Evolutionary conservation across 495 filamentous ascomycete genomes (phyloP), one percentile per base, ranked within the genome.

Genomic region (Penicillium silybi): DNA sequence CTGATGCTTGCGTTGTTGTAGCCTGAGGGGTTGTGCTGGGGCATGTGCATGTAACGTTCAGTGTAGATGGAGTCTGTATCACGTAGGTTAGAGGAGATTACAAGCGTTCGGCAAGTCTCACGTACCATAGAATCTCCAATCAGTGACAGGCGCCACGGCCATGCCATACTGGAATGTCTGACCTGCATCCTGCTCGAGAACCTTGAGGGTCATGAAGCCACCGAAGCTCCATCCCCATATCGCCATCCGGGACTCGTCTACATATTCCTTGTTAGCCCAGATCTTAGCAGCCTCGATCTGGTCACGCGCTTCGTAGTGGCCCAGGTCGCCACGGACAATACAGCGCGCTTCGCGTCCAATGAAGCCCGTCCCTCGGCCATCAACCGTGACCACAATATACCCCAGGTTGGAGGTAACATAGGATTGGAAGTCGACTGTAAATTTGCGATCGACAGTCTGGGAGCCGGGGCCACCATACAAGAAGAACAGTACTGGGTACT

Each of bases 191-290:
- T 83, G 78, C 71, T 98, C 93, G 2, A 98, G 80, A 4, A 89
- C 91, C 73, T 98, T 98, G 48, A 98, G 74, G n/a, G 93, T 90
- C 83, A 90, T 92, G 76, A 95, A 98, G 16, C 93, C 93, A 29
- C 93, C 93, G 63, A 92, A 98, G 54, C 88, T 93, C 93, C 93
- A 98, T 32, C 93, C 93, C 93, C 93, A 98, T 61, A 98, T 96
- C 1, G 91, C 92, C 51, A 98, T 83, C 27, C 85, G 78, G 9
- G 80, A 72, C 52, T 80, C 77, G 68, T 97, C 95, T 5, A 95
- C 86, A 66, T 97, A 97, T 23, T 77, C 64, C 74, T 93, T 95
- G 37, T 69, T 64, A 0, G 84, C 85, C 88, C 89, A 97, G 46
- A 87, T 82, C 74, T 92, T 89, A 16, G 89, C 93, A 4, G 90